Evolutionary conservation across 345 rosid species (phyloP).

Genomic region (Moricandia moricandioides): DNA sequence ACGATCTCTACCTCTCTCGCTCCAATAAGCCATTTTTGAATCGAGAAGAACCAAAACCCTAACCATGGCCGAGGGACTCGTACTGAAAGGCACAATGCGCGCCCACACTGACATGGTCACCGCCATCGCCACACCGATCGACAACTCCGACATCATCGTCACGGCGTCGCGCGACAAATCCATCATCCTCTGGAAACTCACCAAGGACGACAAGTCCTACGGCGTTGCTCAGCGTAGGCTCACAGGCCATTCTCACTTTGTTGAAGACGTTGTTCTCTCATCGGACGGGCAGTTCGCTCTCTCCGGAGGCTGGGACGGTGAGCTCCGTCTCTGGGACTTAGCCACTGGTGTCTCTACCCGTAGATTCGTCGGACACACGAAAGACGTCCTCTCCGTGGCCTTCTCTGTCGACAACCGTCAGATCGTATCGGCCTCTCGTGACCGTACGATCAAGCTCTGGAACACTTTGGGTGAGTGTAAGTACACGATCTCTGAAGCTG

Average conservation of each 20-base stretch:
- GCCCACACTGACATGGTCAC: conserved; percentile 96
- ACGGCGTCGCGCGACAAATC: conserved; percentile 95
- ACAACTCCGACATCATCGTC: conserved; percentile 89
- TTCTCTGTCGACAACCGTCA: conserved; percentile 94
- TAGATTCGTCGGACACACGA: conserved; percentile 89
- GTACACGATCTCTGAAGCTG: conserved; percentile 80
- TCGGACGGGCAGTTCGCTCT: conserved; percentile 95
- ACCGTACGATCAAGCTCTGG: conserved; percentile 89
- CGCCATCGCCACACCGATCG: conserved; percentile 89
- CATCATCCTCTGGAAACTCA: conserved; percentile 82
- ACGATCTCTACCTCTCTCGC: background rate
- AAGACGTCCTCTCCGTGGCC: conserved; percentile 91
- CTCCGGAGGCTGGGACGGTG: conserved; percentile 96
- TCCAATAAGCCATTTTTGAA: conserved; percentile 24
- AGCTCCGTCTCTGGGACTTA: conserved; percentile 98
- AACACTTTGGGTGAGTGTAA: conserved; percentile 96
- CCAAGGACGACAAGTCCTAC: conserved; percentile 75
- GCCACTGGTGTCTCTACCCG: conserved; percentile 63
- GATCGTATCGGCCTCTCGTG: conserved; percentile 95
- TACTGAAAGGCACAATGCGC: conserved; percentile 81
- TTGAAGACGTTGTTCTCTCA: conserved; percentile 90
- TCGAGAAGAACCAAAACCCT: conserved; percentile 6
- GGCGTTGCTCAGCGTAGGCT: conserved; percentile 88
- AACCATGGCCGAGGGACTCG: conserved; percentile 69
- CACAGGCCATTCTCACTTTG: conserved; percentile 94